Base-by-base conservation (phyloP, 2,329 filamentous ascomycete species). In the Aspergillus calidoustus region DNA sequence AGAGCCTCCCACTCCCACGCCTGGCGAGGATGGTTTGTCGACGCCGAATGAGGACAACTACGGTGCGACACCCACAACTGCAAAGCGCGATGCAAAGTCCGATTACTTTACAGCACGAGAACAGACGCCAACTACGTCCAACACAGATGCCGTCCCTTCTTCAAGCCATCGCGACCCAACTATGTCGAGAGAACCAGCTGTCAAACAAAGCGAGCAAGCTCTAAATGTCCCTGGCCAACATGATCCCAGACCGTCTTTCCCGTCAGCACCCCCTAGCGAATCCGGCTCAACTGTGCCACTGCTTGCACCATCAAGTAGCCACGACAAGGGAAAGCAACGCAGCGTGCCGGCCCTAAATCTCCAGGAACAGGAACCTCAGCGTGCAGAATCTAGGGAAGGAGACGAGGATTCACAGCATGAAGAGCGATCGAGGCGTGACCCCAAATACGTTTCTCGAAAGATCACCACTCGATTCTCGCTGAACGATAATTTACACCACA, bases 391-490 rank as follows among this genome's bases (percentile, higher is more conserved):
- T 25, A 65, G 69, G 38, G 66, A 69, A 51, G 66, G 68, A 50
- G 54, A 58, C 17, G 63, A 69, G 41, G 67, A 68, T 6, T n/a
- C 48, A 7, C 25, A 56, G 8, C 53, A 59, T 46, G 60, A 65
- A 47, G 51, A 56, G 44, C 60, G 58, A 31, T 47, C 57, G 11
- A 64, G 66, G 31, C 67, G 61, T 34, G 66, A 69, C 41, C 59
- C 72, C 7, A 67, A 66, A 25, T 60, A 41, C 30, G 65, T 59
- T 48, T 59, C 69, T 30, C 57, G 71, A 13, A 72, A 66, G 23
- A 76, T 76, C n/a, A 69, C 80, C 47, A 78, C 81, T 44, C 75
- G 77, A 44, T 80, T 80, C 63, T 79, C 80, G 57, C 68, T 82
- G 8, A 75, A 79, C 49, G 80, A 82, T 63, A 80, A 79, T 56